Percentiles rank a stretch among this genome's conserved stretches.
phyloP scores from a whole-genome alignment of 75 land plant species.

The Pinus tabuliformis region DNA sequence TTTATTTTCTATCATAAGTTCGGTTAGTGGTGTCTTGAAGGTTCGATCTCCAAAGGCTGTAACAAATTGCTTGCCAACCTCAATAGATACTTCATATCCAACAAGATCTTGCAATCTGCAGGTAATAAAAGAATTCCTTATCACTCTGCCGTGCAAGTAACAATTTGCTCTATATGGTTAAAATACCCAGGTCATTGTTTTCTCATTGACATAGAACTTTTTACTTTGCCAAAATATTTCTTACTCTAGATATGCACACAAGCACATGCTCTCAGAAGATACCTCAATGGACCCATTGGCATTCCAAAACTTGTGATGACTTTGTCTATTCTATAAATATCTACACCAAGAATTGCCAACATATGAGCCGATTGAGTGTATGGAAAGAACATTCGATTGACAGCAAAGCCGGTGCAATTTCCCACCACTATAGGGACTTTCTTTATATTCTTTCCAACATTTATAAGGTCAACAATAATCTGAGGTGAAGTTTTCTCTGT shows the following conservation, averaged over 20 bases:
- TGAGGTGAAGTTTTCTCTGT: constrained; percentile 88
- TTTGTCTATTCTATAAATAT: constrained; percentile 82
- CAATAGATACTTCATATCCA: constrained; percentile 81
- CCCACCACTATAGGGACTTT: constrained; percentile 96
- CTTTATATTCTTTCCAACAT: constrained; percentile 82
- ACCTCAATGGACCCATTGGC: constrained; percentile 98
- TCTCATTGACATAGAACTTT: not conserved
- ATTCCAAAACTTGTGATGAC: constrained; percentile 82
- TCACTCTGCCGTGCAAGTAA: not conserved
- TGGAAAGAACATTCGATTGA: constrained; percentile 92
- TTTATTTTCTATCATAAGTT: constrained; percentile 63
- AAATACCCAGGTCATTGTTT: not conserved
- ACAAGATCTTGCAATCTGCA: constrained; percentile 79
- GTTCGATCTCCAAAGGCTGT: constrained; percentile 67
- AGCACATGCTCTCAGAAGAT: constrained; percentile 8
- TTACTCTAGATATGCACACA: not conserved
- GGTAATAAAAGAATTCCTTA: not conserved
- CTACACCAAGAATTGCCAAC: constrained; percentile 81
- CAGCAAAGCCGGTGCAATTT: constrained; percentile 96
- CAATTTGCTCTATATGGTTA: not conserved
- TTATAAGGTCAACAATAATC: constrained; percentile 84
- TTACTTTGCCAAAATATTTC: not conserved
- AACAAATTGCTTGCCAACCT: constrained; percentile 43
- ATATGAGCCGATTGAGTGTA: constrained; percentile 74
- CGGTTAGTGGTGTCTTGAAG: constrained; percentile 43